Evolutionary conservation across 73 alveolate genomes (phyloP).

Genomic region (Blepharisma stoltei): DNA sequence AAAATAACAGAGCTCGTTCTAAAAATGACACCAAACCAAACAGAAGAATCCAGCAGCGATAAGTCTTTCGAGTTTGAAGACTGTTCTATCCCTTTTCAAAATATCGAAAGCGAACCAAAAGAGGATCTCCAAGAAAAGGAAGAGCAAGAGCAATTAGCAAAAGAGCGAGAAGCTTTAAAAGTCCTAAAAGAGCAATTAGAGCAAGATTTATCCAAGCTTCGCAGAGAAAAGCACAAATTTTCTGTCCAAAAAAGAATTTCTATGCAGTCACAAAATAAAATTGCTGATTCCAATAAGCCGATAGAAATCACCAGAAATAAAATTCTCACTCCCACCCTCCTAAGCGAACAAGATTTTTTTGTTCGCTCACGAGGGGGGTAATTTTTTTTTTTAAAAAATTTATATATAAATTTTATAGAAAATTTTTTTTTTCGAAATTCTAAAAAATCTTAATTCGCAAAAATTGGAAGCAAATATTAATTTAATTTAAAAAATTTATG

Average conservation of each 20-base stretch:
- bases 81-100: no score
- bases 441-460: no score
- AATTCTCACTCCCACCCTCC: no score
- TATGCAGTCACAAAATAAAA: not conserved
- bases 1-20: not conserved
- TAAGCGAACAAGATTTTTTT: no score
- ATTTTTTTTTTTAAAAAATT: no score
- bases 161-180: not conserved
- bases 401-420: no score
- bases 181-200: not conserved
- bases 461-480: no score
- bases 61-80: not conserved
- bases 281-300: not conserved
- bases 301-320: no score
- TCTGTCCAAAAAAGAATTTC: not conserved
- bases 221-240: conserved; percentile 11
- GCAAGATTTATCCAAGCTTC: not conserved
- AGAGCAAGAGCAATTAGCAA: not conserved
- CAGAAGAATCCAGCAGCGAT: conserved; percentile 13
- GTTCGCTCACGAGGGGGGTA: no score
- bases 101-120: no score
- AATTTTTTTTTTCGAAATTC: no score
- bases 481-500: no score
- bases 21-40: conserved; percentile 11
- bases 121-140: not conserved